Conservation (phyloP, 2,329 filamentous ascomycete genomes). For the Leptographium wingfieldii region DNA sequence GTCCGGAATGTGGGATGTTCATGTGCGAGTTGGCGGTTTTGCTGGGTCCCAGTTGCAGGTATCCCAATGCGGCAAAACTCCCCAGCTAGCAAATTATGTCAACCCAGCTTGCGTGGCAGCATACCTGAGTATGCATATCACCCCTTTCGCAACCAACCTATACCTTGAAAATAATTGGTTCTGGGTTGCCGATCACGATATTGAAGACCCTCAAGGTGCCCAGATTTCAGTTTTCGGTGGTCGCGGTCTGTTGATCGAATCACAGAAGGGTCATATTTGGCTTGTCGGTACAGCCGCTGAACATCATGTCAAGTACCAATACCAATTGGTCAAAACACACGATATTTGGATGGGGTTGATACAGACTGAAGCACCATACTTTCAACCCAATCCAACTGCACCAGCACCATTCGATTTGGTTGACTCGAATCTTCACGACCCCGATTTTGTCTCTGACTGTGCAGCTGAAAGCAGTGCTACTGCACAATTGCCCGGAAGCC, state of each 20-base stretch:
- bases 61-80: conserved; percentile 49
- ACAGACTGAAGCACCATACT: conserved; percentile 57
- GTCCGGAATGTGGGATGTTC: conserved; percentile 59
- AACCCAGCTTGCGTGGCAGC: conserved; percentile 23
- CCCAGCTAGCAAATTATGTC: conserved; percentile 17
- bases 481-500: conserved; percentile 11
- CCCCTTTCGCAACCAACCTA: conserved; percentile 19
- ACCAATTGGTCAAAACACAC: conserved; percentile 43
- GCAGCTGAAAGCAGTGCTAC: conserved; percentile 9
- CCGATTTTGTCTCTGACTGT: conserved; percentile 32
- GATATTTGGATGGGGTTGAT: conserved; percentile 48
- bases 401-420: conserved; percentile 33
- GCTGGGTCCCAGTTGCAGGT: conserved; percentile 56
- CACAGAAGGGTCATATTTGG: conserved; percentile 32
- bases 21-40: conserved; percentile 62
- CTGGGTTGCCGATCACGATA: conserved; percentile 37
- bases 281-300: conserved; percentile 47
- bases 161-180: conserved; percentile 39
- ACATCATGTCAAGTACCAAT: conserved; percentile 50
- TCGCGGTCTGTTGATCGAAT: conserved; percentile 25
- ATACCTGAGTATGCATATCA: conserved; percentile 31
- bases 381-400: conserved; percentile 45
- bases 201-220: conserved; percentile 25
- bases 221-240: conserved; percentile 21
- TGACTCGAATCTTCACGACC: conserved; percentile 27